These are phyloP conservation scores for Leishmania gerbilli DNA, from an alignment of 208 protist species.

Conservation along the genomic window DNA sequence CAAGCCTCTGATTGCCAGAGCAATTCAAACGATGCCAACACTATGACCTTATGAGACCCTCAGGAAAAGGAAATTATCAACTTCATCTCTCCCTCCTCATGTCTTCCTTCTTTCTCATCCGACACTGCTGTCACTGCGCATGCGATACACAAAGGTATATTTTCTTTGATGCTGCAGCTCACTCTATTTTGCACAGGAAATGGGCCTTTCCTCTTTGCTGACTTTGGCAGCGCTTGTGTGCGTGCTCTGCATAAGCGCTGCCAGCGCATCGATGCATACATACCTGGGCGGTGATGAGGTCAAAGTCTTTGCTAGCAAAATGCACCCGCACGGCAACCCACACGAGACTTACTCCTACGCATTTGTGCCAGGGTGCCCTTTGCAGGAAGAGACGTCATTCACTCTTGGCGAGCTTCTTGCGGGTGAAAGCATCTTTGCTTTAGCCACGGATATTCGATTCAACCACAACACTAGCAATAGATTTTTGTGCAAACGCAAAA, in stretches of 20 bases:
- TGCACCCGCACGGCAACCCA: slow-evolving; percentile 63
- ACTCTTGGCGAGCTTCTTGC: slow-evolving; percentile 84
- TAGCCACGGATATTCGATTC: slow-evolving; percentile 62
- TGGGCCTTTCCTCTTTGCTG: background rate
- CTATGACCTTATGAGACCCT: too few species aligned
- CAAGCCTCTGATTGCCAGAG: background rate
- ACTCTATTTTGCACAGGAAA: background rate
- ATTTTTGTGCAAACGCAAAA: slow-evolving; percentile 45
- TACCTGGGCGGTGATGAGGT: slow-evolving; percentile 13
- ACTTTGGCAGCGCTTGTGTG: background rate
- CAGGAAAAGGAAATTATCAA: background rate
- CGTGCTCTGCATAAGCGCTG: background rate
- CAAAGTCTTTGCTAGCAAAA: slow-evolving; percentile 18
- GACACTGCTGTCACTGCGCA: background rate
- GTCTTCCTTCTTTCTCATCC: background rate
- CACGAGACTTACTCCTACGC: slow-evolving; percentile 95
- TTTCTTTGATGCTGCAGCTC: background rate
- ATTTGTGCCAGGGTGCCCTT: slow-evolving; percentile 77
- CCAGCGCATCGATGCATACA: background rate
- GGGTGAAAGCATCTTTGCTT: slow-evolving; percentile 55
- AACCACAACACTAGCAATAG: slow-evolving; percentile 11
- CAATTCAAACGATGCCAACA: background rate
- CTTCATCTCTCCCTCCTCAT: background rate
- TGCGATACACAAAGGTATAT: background rate
- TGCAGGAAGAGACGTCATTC: slow-evolving; percentile 24